Conservation (phyloP, 768 basidiomycete species). For the Collybiopsis luxurians region DNA sequence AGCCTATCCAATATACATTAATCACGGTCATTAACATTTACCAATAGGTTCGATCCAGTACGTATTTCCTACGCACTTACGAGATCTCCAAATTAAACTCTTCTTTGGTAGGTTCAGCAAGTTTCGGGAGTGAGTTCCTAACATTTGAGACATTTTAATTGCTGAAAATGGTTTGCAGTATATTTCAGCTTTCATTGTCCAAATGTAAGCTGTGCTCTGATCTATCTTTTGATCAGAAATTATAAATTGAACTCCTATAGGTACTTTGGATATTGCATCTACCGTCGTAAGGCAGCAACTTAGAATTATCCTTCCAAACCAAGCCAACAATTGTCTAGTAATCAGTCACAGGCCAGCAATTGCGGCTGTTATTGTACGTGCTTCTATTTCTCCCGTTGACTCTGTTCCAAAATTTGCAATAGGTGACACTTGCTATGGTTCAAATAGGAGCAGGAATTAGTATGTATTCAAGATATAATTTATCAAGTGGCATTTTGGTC, state of each 20-base stretch:
- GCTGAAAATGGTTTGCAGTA: background rate
- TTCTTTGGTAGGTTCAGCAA: background rate
- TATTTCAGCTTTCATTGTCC: background rate
- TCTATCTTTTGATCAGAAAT: background rate
- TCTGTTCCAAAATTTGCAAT: background rate
- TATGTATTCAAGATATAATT: background rate
- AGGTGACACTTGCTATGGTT: background rate
- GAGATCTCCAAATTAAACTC: background rate
- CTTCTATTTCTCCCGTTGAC: background rate
- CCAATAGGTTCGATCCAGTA: background rate
- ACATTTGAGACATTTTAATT: background rate
- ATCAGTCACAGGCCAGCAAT: background rate
- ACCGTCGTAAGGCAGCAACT: background rate
- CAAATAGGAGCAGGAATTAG: background rate
- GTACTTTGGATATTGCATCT: background rate
- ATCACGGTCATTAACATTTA: background rate
- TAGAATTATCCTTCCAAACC: background rate
- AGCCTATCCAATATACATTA: background rate
- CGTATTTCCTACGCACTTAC: background rate
- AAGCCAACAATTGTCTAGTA: background rate
- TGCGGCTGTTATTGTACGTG: background rate
- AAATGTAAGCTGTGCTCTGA: background rate
- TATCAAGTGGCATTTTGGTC: background rate
- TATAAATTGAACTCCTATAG: background rate
- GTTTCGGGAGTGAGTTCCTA: background rate